phyloP scores from a whole-genome alignment of 768 basidiomycete species.

The Pisolithus sp. region DNA sequence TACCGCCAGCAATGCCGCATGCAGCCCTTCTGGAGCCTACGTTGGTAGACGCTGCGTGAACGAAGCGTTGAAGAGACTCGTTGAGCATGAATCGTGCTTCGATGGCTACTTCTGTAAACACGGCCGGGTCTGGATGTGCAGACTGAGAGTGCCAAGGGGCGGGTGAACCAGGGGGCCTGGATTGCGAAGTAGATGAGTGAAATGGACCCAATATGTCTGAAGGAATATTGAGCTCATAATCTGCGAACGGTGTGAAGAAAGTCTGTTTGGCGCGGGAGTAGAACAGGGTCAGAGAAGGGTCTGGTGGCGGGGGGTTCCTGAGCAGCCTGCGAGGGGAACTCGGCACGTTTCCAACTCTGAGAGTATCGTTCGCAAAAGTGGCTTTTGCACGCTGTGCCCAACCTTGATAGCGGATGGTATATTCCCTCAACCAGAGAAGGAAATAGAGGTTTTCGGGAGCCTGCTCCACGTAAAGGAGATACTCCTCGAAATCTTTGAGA shows the following conservation, averaged over 20 bases:
- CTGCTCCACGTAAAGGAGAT: conserved; percentile 72
- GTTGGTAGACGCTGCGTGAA: conserved; percentile 57
- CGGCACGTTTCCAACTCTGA: conserved; percentile 37
- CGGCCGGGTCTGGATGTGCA: conserved; percentile 56
- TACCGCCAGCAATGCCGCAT: conserved; percentile 64
- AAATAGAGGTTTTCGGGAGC: conserved; percentile 80
- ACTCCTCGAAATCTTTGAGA: conserved; percentile 74
- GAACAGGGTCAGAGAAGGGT: conserved; percentile 61
- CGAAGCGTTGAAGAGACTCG: conserved; percentile 59
- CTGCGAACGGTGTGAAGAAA: conserved; percentile 66
- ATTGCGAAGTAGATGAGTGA: conserved; percentile 26
- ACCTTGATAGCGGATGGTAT: conserved; percentile 42
- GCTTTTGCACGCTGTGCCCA: conserved; percentile 32
- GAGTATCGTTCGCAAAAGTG: conserved; percentile 28
- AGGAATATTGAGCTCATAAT: conserved; percentile 67
- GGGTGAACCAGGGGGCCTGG: conserved; percentile 7
- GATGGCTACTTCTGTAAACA: conserved; percentile 54
- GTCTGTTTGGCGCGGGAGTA: conserved; percentile 76
- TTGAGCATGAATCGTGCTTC: conserved; percentile 56
- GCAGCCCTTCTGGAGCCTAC: conserved; percentile 65
- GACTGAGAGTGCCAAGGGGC: conserved; percentile 24
- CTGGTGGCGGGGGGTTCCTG: conserved; percentile 30
- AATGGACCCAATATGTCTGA: conserved; percentile 60
- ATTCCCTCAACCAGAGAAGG: conserved; percentile 75
- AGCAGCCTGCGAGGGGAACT: conserved; percentile 28